Percentiles rank a stretch among this genome's conserved stretches.
Conservation (phyloP, 2,329 filamentous ascomycete species). For the Colletotrichum sp. region DNA sequence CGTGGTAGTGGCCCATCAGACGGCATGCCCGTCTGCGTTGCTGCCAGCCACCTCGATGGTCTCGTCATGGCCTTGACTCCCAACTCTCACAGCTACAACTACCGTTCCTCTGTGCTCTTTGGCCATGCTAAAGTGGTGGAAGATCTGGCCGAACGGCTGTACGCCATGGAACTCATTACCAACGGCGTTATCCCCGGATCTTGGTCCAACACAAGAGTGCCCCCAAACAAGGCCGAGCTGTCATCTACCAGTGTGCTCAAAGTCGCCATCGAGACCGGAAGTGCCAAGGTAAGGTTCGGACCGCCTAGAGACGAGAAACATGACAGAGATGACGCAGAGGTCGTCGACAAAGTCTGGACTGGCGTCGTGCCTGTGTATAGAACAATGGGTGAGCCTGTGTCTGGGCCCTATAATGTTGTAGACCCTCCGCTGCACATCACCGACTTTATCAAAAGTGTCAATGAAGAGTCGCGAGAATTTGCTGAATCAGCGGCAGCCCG, state of each 20-base stretch:
- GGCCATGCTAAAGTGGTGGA: constrained; percentile 74
- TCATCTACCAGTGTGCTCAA: constrained; percentile 75
- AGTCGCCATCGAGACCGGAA: constrained; percentile 72
- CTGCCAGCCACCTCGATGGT: constrained; percentile 79
- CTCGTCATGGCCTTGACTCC: constrained; percentile 81
- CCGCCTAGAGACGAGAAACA: constrained; percentile 60
- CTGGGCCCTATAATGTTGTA: constrained; percentile 63
- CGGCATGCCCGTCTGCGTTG: constrained; percentile 74
- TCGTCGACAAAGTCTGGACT: constrained; percentile 55
- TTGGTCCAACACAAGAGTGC: constrained; percentile 72
- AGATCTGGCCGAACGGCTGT: constrained; percentile 73
- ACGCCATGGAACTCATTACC: constrained; percentile 80
- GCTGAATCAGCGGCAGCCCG: constrained; percentile 26
- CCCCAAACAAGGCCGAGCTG: constrained; percentile 77
- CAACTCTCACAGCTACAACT: constrained; percentile 85
- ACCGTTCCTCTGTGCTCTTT: constrained; percentile 80
- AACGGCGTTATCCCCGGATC: constrained; percentile 72
- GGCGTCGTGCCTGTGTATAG: constrained; percentile 69
- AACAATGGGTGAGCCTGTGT: constrained; percentile 66
- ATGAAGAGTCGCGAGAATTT: constrained; percentile 27
- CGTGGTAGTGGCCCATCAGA: constrained; percentile 28
- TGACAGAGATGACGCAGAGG: constrained; percentile 49
- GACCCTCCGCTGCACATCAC: constrained; percentile 62
- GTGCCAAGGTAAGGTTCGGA: constrained; percentile 75
- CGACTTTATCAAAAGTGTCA: constrained; percentile 44